Evolutionary conservation across 2,329 filamentous ascomycete genomes (phyloP).

Genomic region (Chalaropsis thielavioides): DNA sequence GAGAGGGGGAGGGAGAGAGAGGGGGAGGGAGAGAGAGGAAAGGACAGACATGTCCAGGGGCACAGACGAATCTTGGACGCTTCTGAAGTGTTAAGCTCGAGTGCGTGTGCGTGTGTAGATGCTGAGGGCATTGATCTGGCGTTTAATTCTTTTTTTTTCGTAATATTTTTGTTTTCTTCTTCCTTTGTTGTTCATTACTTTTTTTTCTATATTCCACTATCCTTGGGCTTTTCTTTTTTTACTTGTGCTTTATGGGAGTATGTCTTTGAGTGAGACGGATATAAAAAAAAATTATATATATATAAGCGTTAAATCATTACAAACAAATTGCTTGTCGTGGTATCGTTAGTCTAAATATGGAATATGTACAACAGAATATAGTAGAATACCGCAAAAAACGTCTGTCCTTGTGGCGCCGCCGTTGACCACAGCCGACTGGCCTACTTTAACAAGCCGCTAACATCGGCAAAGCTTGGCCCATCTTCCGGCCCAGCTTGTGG

Average conservation of each 20-base stretch:
- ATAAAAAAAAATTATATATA: background rate
- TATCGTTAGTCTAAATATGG: constrained; percentile 16
- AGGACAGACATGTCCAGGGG: too few species aligned
- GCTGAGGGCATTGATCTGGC: constrained; percentile 11
- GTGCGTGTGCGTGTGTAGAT: background rate
- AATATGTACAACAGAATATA: constrained; percentile 7
- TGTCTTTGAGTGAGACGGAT: too few species aligned
- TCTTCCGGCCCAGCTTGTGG: constrained; percentile 9
- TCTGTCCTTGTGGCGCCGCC: too few species aligned
- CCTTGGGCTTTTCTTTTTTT: background rate
- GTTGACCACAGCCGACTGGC: too few species aligned
- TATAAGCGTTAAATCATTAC: background rate
- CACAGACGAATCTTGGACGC: too few species aligned
- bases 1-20: background rate
- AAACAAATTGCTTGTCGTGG: constrained; percentile 16
- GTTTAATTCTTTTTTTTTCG: too few species aligned
- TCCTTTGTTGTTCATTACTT: constrained; percentile 10
- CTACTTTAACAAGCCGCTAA: constrained; percentile 29
- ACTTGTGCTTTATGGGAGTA: too few species aligned
- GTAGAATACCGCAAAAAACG: too few species aligned
- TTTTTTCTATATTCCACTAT: constrained; percentile 4
- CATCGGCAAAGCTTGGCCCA: constrained; percentile 22
- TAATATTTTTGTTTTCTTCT: constrained; percentile 10
- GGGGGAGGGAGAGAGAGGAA: too few species aligned
- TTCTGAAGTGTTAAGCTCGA: too few species aligned